These are phyloP conservation scores for Brettanomyces naardenensis DNA, from an alignment of 805 yeast species.

Conservation along the genomic window DNA sequence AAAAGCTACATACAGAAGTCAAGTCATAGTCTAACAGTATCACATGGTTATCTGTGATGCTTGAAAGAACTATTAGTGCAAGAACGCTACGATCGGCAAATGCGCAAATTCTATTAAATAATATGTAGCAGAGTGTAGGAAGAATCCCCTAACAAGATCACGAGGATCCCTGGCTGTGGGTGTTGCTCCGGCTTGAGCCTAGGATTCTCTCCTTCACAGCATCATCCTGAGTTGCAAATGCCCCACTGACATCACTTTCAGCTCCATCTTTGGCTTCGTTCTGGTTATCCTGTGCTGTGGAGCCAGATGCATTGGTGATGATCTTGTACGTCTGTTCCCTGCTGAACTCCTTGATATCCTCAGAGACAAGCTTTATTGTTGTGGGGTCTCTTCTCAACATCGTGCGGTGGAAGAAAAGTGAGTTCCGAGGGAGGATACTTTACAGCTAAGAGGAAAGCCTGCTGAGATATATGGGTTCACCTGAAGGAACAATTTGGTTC, in stretches of 20 bases:
- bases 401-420: background rate
- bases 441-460: no score
- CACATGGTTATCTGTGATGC: no score
- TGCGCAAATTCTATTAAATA: no score
- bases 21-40: no score
- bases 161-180: no score
- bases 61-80: no score
- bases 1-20: no score
- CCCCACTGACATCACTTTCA: background rate
- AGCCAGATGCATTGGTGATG: conserved; percentile 2
- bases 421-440: no score
- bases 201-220: conserved; percentile 3
- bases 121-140: background rate
- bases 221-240: background rate
- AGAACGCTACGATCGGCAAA: no score
- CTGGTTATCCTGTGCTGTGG: conserved; percentile 1
- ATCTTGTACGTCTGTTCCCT: conserved; percentile 11
- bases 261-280: conserved; percentile 1
- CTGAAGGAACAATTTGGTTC: no score
- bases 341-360: conserved; percentile 42
- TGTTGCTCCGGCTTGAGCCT: no score
- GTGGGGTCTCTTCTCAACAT: conserved; percentile 75
- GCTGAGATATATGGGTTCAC: no score
- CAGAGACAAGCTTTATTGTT: conserved; percentile 55
- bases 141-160: background rate